Evolutionary conservation across 2,329 filamentous ascomycete genomes (phyloP).

Genomic region (Zelopaecilomyces penicillatus): DNA sequence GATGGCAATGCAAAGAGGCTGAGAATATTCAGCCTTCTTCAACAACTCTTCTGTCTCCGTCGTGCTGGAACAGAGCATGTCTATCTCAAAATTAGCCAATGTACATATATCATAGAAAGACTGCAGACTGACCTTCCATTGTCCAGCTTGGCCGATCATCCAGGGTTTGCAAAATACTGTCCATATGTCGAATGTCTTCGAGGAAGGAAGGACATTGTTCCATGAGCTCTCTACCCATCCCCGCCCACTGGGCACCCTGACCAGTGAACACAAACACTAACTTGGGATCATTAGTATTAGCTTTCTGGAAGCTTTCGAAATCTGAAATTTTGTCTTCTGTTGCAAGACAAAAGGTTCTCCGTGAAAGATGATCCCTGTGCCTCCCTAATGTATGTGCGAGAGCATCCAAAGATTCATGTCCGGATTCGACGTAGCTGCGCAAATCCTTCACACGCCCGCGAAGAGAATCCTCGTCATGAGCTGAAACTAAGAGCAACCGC

Average conservation of each 20-base stretch:
- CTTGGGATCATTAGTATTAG: not conserved
- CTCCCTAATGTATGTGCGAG: not conserved
- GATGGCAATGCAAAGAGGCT: constrained; percentile 30
- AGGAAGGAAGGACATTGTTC: not conserved
- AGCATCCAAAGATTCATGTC: not conserved
- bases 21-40: constrained; percentile 26
- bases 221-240: not conserved
- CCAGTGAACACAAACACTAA: not conserved
- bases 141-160: not conserved
- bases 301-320: not conserved
- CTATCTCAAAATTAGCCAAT: no score
- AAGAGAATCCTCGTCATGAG: not conserved
- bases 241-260: not conserved
- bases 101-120: no score
- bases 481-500: not conserved
- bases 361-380: not conserved
- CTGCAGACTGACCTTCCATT: not conserved
- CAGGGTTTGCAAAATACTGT: not conserved
- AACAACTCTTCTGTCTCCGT: not conserved
- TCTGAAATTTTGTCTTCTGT: not conserved
- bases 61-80: not conserved
- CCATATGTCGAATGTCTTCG: not conserved
- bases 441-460: not conserved
- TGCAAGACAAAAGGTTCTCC: not conserved
- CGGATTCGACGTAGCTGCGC: not conserved